Evolutionary conservation across 495 filamentous ascomycete genomes (phyloP), one percentile per base, ranked within the genome.

Genomic region (Penicillium riverlandense): DNA sequence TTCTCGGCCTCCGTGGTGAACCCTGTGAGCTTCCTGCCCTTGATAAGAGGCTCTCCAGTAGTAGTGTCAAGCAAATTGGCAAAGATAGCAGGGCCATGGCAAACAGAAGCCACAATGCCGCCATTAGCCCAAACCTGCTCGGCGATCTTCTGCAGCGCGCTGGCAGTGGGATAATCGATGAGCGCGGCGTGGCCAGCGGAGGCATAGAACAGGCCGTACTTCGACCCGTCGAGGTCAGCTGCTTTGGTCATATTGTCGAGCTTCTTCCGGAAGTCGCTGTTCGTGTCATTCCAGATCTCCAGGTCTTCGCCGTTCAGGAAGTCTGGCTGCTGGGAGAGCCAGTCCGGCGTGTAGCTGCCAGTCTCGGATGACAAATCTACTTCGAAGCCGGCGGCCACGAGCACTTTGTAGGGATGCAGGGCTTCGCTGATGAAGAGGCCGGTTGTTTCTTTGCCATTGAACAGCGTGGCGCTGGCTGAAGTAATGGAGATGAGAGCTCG

Each of bases 361-460:
- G 59, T 73, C 43, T 72, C 69, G 14, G 70, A 73, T 39, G 61
- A 57, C 22, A 75, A 54, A 45, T 75, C 70, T 35, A 75, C 70
- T 50, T 69, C 63, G 47, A 75, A 76, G 11, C 70, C 72, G 8
- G 72, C 70, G 12, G 44, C 52, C 10, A 47, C 54, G 46, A 74
- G 63, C 27, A 67, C 63, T 11, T 69, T 56, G 62, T 62, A 76
- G 5, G 70, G 70, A 42, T 76, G 72, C 8, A 75, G 62, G 32
- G 69, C 72, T 53, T 76, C 72, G 29, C 53, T 56, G 44, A 76
- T 68, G 58, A 75, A 74, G 29, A 52, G 47, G 22, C 53, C 58
- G 0, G 61, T 65, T 39, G 58, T 63, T 48, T 71, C 55, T 16
- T 65, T 66, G 44, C 63, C 69, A 11, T 65, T 45, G 51, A 67